Percentiles rank a stretch among this genome's conserved stretches.
These are phyloP conservation scores for Aureoboletus auriporus DNA, from an alignment of 768 basidiomycete genomes.

Conservation along the genomic window DNA sequence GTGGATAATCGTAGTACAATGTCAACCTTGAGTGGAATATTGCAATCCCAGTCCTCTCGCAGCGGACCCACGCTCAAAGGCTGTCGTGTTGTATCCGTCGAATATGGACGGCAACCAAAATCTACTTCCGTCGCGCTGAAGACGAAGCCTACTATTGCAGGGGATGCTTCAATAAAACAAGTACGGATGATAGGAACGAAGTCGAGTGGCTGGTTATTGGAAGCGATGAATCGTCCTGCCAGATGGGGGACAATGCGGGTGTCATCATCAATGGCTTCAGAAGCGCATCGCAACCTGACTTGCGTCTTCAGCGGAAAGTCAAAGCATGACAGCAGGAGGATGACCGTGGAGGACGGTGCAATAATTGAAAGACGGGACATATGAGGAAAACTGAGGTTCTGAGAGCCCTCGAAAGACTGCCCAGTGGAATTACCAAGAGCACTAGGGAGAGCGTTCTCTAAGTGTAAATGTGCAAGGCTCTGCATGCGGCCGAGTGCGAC, in stretches of 20 bases:
- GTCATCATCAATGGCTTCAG: conserved; percentile 3
- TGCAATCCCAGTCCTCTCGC: conserved; percentile 17
- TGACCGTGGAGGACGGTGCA: no score
- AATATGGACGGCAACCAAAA: conserved; percentile 5
- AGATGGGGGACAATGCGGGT: conserved; percentile 12
- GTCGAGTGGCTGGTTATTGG: background rate
- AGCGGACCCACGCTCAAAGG: background rate
- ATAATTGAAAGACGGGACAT: no score
- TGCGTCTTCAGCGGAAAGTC: conserved; percentile 10
- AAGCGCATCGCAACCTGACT: conserved; percentile 14
- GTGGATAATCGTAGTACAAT: conserved; percentile 1
- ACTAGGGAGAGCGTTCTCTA: no score
- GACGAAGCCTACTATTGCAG: conserved; percentile 9
- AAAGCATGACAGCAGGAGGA: background rate
- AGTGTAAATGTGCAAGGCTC: no score
- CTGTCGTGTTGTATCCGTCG: conserved; percentile 1
- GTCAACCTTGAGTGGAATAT: conserved; percentile 17
- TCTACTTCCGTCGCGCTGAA: conserved; percentile 12
- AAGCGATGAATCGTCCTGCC: conserved; percentile 9
- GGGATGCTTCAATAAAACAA: conserved; percentile 6
- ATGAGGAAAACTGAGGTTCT: no score
- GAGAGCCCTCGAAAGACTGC: background rate
- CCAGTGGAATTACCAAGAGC: conserved; percentile 10
- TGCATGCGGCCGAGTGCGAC: no score
- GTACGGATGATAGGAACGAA: conserved; percentile 10